phyloP scores from a whole-genome alignment of 192 early-diverging fungal species.

The Backusella mclennaniae region DNA sequence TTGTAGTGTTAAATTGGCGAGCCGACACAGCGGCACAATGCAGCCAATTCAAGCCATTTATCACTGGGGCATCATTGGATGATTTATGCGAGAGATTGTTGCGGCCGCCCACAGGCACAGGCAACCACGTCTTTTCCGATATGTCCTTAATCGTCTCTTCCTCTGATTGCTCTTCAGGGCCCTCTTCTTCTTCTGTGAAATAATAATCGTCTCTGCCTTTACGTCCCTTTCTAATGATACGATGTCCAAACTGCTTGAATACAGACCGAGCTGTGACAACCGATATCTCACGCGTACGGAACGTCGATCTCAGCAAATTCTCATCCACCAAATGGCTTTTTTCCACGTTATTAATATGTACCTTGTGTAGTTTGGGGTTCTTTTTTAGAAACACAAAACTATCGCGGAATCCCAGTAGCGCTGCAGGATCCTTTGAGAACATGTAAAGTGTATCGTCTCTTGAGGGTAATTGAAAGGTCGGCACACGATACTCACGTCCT shows the following conservation, averaged over 20 bases:
- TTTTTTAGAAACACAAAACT: constrained; percentile 92
- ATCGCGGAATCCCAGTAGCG: constrained; percentile 82
- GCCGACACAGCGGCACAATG: constrained; percentile 51
- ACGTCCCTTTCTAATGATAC: constrained; percentile 62
- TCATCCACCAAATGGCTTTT: constrained; percentile 64
- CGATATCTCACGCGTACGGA: constrained; percentile 67
- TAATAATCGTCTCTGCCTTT: constrained; percentile 75
- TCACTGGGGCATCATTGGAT: not conserved
- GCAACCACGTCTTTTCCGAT: not conserved
- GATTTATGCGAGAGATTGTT: not conserved
- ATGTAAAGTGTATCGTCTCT: constrained; percentile 74
- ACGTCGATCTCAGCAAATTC: constrained; percentile 60
- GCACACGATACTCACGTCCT: constrained; percentile 82
- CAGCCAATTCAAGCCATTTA: constrained; percentile 46
- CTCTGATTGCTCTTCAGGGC: constrained; percentile 17
- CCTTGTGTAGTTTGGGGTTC: constrained; percentile 72
- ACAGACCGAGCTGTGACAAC: constrained; percentile 72
- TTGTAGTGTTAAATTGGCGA: constrained; percentile 44
- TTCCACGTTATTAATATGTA: constrained; percentile 80
- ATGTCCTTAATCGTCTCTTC: constrained; percentile 11
- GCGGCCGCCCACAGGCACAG: not conserved
- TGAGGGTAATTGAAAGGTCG: constrained; percentile 74
- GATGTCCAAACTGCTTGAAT: constrained; percentile 72
- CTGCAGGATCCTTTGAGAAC: constrained; percentile 89
- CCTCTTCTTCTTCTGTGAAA: constrained; percentile 41